Percentiles rank a stretch among this genome's conserved stretches.
These are phyloP conservation scores for Xylaria curta DNA, from an alignment of 495 filamentous ascomycete genomes.

Conservation along the genomic window DNA sequence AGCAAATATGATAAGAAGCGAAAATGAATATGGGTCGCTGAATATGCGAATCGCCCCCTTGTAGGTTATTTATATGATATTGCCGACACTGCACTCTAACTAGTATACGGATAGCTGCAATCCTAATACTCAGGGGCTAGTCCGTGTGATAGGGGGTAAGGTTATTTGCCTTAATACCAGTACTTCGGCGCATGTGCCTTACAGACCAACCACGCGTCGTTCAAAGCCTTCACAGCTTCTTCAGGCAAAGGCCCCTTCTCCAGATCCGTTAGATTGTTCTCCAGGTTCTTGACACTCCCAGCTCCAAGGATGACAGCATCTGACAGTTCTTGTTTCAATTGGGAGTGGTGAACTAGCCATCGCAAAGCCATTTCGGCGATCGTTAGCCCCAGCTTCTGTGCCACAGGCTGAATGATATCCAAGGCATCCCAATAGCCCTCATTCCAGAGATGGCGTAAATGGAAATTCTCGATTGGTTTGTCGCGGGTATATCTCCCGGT, in stretches of 20 bases:
- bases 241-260: constrained; percentile 61
- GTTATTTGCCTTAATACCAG: constrained; percentile 8
- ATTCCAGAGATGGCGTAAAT: constrained; percentile 52
- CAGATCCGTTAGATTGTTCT: constrained; percentile 56
- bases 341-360: constrained; percentile 55
- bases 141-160: too few relatives aligned
- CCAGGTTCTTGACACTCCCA: constrained; percentile 54
- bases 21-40: too few relatives aligned
- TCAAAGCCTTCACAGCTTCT: constrained; percentile 59
- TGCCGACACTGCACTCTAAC: too few relatives aligned
- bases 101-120: too few relatives aligned
- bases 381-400: constrained; percentile 52
- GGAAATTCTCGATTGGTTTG: neutral
- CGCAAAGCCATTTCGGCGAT: constrained; percentile 54
- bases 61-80: too few relatives aligned
- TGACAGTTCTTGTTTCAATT: constrained; percentile 45
- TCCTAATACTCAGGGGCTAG: too few relatives aligned
- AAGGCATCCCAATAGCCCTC: constrained; percentile 55
- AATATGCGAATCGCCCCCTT: too few relatives aligned
- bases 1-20: too few relatives aligned
- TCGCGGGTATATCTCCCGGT: constrained; percentile 44
- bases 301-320: constrained; percentile 64
- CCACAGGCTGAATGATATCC: constrained; percentile 51
- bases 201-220: constrained; percentile 56
- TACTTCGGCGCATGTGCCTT: constrained; percentile 33